These are phyloP conservation scores for Oryza rufipogon DNA, from an alignment of 176 grass and related monocot species.

Conservation along the genomic window DNA sequence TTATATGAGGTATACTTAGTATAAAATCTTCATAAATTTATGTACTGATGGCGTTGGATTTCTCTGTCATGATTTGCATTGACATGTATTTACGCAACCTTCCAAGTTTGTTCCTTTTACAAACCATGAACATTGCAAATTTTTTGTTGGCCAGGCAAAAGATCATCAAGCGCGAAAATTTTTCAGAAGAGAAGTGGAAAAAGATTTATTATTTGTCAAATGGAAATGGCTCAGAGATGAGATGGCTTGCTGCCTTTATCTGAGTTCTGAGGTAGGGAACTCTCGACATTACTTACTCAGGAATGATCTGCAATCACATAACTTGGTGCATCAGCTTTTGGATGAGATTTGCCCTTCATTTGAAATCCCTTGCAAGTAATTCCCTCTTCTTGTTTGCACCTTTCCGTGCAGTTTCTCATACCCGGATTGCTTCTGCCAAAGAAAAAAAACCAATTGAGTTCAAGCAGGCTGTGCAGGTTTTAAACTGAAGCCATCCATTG, in stretches of 20 bases:
- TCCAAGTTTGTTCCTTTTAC: slow-evolving; percentile 4
- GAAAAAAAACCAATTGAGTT: slow-evolving; percentile 14
- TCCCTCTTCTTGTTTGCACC: slow-evolving; percentile 8
- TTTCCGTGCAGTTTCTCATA: slow-evolving; percentile 33
- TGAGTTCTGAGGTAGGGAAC: slow-evolving; percentile 66
- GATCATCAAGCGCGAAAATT: slow-evolving; percentile 74
- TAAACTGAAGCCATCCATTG: not conserved
- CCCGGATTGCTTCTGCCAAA: slow-evolving; percentile 10
- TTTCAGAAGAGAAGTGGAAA: slow-evolving; percentile 97
- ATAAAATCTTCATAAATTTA: not conserved
- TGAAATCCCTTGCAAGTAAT: slow-evolving; percentile 5
- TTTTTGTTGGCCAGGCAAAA: slow-evolving; percentile 76
- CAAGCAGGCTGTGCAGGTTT: not conserved
- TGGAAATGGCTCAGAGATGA: slow-evolving; percentile 98
- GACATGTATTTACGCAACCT: not conserved
- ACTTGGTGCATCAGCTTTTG: not conserved
- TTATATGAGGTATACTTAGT: slow-evolving; percentile 78
- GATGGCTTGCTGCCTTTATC: slow-evolving; percentile 91
- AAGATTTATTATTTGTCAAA: slow-evolving; percentile 96
- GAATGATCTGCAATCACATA: slow-evolving; percentile 7
- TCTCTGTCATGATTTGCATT: slow-evolving; percentile 7
- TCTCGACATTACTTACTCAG: slow-evolving; percentile 13
- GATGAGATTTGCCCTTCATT: slow-evolving; percentile 1
- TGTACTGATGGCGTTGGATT: slow-evolving; percentile 23
- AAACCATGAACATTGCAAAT: slow-evolving; percentile 27